Evolutionary conservation across 2,329 filamentous ascomycete genomes (phyloP).

Genomic region (Fusarium sp.): DNA sequence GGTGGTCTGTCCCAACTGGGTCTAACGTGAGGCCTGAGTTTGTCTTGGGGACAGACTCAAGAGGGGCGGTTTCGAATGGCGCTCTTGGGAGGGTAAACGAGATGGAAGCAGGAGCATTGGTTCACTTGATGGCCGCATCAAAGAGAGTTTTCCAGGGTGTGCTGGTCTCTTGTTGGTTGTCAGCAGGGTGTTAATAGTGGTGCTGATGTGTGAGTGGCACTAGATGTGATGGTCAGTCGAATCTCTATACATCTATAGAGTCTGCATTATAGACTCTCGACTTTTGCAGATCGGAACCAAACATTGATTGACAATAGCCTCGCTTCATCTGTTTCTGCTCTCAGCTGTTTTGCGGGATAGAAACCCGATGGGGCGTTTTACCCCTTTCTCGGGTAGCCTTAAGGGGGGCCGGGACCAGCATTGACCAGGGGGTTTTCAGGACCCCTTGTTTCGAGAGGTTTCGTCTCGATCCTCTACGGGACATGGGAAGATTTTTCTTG

Average conservation of each 20-base stretch:
- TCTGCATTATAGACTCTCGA: not conserved
- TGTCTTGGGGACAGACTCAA: constrained; percentile 16
- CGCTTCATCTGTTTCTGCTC: constrained; percentile 1
- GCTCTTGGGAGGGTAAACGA: constrained; percentile 18
- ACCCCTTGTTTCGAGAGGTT: constrained; percentile 33
- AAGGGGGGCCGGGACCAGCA: not conserved
- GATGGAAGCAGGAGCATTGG: constrained; percentile 21
- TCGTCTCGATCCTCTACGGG: constrained; percentile 4
- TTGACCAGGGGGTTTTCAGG: constrained; percentile 23
- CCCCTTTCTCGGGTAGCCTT: constrained; percentile 22
- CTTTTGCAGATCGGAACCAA: not conserved
- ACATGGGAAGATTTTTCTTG: constrained; percentile 1
- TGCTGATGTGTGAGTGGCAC: not conserved
- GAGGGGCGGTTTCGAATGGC: constrained; percentile 27
- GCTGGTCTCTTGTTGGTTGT: not conserved
- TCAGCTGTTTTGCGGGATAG: not conserved
- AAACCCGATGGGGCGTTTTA: not conserved
- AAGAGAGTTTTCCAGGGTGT: not conserved
- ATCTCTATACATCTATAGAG: not conserved
- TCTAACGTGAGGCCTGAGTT: constrained; percentile 8
- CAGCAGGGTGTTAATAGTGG: not conserved
- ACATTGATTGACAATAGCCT: not conserved
- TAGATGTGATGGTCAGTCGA: not conserved
- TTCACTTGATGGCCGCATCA: not conserved
- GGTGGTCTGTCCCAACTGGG: constrained; percentile 19